phyloP scores from a whole-genome alignment of 164 flowering plant genomes.

The Macadamia tetraphylla region DNA sequence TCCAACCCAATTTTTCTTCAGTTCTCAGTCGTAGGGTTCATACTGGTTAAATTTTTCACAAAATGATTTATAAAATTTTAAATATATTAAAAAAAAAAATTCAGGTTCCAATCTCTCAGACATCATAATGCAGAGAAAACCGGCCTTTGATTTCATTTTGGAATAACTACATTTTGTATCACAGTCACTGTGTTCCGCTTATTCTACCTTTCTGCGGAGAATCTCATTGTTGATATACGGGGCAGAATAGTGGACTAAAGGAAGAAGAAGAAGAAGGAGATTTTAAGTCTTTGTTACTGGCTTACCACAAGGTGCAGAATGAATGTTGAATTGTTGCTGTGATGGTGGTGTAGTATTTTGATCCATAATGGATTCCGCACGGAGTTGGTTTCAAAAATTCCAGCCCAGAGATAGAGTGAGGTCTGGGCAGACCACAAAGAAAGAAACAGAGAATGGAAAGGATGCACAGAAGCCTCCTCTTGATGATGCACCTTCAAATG shows the following conservation, averaged over 20 bases:
- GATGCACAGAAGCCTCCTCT: conserved; percentile 19
- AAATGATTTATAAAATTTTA: too few relatives aligned
- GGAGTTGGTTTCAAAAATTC: conserved; percentile 46
- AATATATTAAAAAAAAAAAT: too few relatives aligned
- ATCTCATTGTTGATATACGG: neutral
- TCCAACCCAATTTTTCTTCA: too few relatives aligned
- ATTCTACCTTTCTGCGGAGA: neutral
- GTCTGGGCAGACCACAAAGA: conserved; percentile 19
- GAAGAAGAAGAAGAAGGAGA: neutral
- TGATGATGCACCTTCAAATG: conserved; percentile 33
- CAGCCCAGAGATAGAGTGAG: conserved; percentile 29
- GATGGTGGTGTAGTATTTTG: conserved; percentile 4
- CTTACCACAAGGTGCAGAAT: neutral
- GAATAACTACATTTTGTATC: too few relatives aligned
- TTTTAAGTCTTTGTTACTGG: neutral
- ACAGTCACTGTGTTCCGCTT: too few relatives aligned
- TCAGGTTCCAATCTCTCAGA: too few relatives aligned
- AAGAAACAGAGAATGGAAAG: conserved; percentile 24
- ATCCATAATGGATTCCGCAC: conserved; percentile 36
- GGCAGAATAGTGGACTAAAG: conserved; percentile 1
- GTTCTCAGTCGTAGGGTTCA: too few relatives aligned
- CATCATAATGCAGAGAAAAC: too few relatives aligned
- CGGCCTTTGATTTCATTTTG: too few relatives aligned
- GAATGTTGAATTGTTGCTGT: conserved; percentile 1
- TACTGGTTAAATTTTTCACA: too few relatives aligned